phyloP scores from a whole-genome alignment of 2,329 filamentous ascomycete genomes.

The Aspergillus intermedius region DNA sequence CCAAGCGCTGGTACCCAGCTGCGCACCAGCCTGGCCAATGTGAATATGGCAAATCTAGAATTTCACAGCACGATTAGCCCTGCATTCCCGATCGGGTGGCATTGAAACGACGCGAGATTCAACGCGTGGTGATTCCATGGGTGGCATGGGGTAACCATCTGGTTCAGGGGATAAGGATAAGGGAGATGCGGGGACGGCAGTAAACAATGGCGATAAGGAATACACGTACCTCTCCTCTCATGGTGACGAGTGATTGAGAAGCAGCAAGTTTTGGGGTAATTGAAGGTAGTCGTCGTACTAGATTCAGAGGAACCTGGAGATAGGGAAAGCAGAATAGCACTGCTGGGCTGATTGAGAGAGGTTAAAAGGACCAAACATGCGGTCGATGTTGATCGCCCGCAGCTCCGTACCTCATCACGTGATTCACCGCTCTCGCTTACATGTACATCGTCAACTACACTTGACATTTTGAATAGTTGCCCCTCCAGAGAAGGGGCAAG shows the following conservation, averaged over 20 bases:
- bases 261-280: conserved; percentile 1
- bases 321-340: too few relatives aligned
- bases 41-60: conserved; percentile 59
- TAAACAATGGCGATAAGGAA: conserved; percentile 12
- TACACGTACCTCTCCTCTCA: conserved; percentile 32
- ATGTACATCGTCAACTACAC: too few relatives aligned
- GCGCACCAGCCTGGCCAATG: conserved; percentile 61
- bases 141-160: background rate
- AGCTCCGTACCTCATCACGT: too few relatives aligned
- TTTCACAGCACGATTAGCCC: background rate
- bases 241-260: conserved; percentile 15
- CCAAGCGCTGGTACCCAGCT: conserved; percentile 64
- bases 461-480: too few relatives aligned
- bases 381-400: too few relatives aligned
- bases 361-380: too few relatives aligned
- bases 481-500: too few relatives aligned
- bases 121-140: background rate
- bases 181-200: conserved; percentile 11
- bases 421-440: too few relatives aligned
- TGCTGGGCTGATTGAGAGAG: too few relatives aligned
- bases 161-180: conserved; percentile 9
- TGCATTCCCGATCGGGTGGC: background rate
- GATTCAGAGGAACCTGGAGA: background rate
- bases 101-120: background rate
- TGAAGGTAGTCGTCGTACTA: background rate